A percentile compares a stretch with the other conserved stretches of the same genome.
phyloP scores from a whole-genome alignment of 176 grass and related monocot genomes.

The Oryza australiensis region DNA sequence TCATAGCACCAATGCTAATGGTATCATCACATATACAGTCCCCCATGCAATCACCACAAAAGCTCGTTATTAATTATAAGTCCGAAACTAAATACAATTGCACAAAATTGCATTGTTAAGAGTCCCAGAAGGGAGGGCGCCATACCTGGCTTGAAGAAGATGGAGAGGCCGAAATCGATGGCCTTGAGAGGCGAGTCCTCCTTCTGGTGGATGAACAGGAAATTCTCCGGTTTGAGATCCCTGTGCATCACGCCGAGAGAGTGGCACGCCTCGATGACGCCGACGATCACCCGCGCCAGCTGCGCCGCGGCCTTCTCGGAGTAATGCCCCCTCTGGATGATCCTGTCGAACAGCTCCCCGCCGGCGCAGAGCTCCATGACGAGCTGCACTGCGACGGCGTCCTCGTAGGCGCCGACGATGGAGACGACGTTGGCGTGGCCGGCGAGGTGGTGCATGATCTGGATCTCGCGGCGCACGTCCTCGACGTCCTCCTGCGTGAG shows the following conservation, averaged over 20 bases:
- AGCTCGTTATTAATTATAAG: background rate
- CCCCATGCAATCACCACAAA: background rate
- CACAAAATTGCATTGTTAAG: background rate
- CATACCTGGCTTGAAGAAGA: conserved; percentile 74
- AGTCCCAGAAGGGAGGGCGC: background rate
- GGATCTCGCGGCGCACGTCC: conserved; percentile 98
- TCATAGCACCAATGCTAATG: background rate
- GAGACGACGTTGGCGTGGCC: conserved; percentile 72
- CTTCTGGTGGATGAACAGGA: conserved; percentile 59
- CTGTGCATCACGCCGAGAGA: conserved; percentile 74
- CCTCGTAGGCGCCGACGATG: conserved; percentile 74
- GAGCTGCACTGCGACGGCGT: conserved; percentile 75
- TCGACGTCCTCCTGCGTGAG: conserved; percentile 93
- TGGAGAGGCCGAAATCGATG: conserved; percentile 79
- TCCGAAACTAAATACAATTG: background rate
- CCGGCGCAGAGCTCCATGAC: conserved; percentile 84
- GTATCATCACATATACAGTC: background rate
- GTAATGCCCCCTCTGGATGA: conserved; percentile 70
- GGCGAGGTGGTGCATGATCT: conserved; percentile 98
- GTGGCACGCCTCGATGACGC: conserved; percentile 68
- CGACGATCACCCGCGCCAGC: conserved; percentile 56
- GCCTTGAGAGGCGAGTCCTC: conserved; percentile 65
- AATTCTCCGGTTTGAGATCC: conserved; percentile 81
- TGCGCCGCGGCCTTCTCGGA: conserved; percentile 76
- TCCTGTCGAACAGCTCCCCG: conserved; percentile 79